These are phyloP conservation scores for Triglochin maritima DNA, from an alignment of 106 monocot genomes.

Conservation along the genomic window DNA sequence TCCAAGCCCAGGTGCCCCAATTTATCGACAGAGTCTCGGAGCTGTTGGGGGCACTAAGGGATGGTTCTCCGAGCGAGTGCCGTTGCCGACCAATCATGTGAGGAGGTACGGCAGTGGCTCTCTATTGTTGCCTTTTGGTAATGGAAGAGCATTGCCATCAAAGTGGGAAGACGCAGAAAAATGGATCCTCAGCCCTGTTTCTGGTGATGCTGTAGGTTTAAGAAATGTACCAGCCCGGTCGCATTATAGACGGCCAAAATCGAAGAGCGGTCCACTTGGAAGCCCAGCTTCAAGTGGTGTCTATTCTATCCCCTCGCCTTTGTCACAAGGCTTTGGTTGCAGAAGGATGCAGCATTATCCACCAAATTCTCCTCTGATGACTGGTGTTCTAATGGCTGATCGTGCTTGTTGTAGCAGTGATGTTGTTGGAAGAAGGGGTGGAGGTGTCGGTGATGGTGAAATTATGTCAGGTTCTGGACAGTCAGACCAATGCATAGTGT, in stretches of 20 bases:
- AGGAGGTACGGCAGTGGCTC: constrained; percentile 25
- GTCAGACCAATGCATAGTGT: constrained; percentile 32
- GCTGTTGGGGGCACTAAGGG: constrained; percentile 4
- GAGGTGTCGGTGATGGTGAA: constrained; percentile 6
- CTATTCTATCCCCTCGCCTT: constrained; percentile 36
- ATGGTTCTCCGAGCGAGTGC: constrained; percentile 22
- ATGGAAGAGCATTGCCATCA: constrained; percentile 65
- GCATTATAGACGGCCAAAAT: constrained; percentile 68
- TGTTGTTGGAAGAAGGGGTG: constrained; percentile 9
- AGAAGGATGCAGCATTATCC: constrained; percentile 34
- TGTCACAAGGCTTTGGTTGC: constrained; percentile 36
- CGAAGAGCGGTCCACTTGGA: constrained; percentile 88
- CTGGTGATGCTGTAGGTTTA: constrained; percentile 22
- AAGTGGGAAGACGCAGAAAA: constrained; percentile 99
- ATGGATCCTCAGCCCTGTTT: constrained; percentile 44
- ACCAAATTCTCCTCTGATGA: constrained; percentile 49
- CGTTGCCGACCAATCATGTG: constrained; percentile 23
- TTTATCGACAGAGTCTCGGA: constrained; percentile 25
- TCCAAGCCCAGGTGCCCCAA: constrained; percentile 64
- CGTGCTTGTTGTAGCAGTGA: constrained; percentile 21
- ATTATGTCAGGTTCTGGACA: constrained; percentile 16
- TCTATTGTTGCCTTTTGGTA: constrained; percentile 41
- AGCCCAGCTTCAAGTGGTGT: constrained; percentile 19
- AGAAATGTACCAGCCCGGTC: constrained; percentile 21
- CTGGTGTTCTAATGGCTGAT: constrained; percentile 52